These are phyloP conservation scores for Podospora fimiseda DNA, from an alignment of 495 filamentous ascomycete genomes.

Conservation along the genomic window DNA sequence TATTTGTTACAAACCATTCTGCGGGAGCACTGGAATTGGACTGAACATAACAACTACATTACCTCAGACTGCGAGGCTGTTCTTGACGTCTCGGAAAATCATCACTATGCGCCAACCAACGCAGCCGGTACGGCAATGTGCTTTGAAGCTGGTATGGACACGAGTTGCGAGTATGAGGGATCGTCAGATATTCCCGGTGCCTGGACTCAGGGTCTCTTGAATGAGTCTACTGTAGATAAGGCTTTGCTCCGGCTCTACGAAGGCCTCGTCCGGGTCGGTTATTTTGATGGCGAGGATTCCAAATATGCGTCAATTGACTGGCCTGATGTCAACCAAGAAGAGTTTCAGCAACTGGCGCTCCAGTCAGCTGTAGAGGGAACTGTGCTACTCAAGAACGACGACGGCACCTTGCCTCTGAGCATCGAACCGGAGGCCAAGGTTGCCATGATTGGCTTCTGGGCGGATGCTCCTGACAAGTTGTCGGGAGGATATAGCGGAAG, in stretches of 20 bases:
- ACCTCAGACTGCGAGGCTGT: conserved; percentile 42
- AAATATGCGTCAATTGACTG: conserved; percentile 12
- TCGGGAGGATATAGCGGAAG: conserved; percentile 37
- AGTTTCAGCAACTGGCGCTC: conserved; percentile 29
- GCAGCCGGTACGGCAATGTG: conserved; percentile 20
- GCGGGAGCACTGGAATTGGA: conserved; percentile 43
- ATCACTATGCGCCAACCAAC: conserved; percentile 18
- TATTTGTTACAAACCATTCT: conserved; percentile 39
- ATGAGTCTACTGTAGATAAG: conserved; percentile 13
- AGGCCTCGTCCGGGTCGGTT: conserved; percentile 41
- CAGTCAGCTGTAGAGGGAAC: conserved; percentile 30
- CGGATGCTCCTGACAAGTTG: conserved; percentile 26
- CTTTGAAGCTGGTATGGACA: conserved; percentile 18
- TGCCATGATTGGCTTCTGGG: conserved; percentile 41
- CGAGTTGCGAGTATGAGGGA: conserved; percentile 16
- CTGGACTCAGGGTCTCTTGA: conserved; percentile 12
- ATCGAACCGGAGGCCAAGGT: conserved; percentile 20
- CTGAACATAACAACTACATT: conserved; percentile 36
- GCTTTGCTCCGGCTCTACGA: conserved; percentile 29
- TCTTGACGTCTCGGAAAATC: conserved; percentile 28
- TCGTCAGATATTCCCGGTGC: conserved; percentile 21
- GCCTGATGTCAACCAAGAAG: conserved; percentile 20
- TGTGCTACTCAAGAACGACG: conserved; percentile 38
- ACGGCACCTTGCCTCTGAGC: conserved; percentile 20
- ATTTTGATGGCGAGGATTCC: conserved; percentile 19